Base-by-base conservation (phyloP, 2,329 filamentous ascomycete species). In the Xylaria multiplex region DNA sequence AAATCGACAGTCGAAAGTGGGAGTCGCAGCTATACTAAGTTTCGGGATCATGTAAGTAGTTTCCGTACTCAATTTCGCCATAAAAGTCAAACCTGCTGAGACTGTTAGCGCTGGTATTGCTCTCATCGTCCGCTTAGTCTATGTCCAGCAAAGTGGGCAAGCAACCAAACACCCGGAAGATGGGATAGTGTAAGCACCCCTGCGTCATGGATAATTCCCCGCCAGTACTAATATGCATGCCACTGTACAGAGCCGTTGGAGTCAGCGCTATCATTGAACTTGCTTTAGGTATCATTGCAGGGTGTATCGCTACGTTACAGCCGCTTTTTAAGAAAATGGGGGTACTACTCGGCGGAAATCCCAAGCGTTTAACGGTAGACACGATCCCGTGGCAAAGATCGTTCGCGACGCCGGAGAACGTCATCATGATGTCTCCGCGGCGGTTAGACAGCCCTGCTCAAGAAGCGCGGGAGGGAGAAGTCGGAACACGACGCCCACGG, bases 1-100 rank as follows among this genome's bases (percentile, higher is more conserved):
- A 76, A 81, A 81, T 48, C 73, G 73, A 45, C 77, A 78, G 43
- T 83, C 81, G 3, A 86, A 85, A 69, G 59, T 81, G 6, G 76
- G 81, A 16, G 77, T 87, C 32, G 80, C 79, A 4, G 69, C 80
- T 2, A 79, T 88, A 54, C 73, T 87, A 2, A 79, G 82, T 46
- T 81, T 86, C 75, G 85, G 81, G 13, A 79, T 84, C 65, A 72
- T 86, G 83, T 85, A 75, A 73, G 79, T 73, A 1, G 3, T 9
- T 27, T 1, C n/a, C 0, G 3, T 7, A 8, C 50, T 9, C n/a
- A 5, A 11, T 37, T 30, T 54, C 42, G n/a, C 32, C 7, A 16
- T 14, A 30, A 6, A 49, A 22, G 14, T 11, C 27, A 19, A 48
- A 24, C 35, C 11, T 57, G 22, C 62, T 72, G 4, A 66, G 22